These are phyloP conservation scores for Suillus placidus DNA, from an alignment of 768 basidiomycete genomes.

Conservation along the genomic window DNA sequence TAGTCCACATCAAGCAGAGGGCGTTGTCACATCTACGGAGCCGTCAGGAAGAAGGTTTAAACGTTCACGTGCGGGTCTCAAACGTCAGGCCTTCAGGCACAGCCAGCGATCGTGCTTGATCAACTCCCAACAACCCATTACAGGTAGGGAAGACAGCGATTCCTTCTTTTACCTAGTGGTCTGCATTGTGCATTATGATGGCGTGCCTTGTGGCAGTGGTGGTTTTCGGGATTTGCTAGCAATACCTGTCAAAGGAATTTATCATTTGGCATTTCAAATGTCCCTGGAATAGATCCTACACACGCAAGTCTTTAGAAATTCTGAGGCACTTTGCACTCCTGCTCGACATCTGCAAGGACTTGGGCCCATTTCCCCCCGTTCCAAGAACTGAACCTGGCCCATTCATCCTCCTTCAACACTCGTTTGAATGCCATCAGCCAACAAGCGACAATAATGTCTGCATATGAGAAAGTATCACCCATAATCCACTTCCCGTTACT, in stretches of 20 bases:
- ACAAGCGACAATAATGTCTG: slow-evolving; percentile 6
- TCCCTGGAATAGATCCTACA: not conserved
- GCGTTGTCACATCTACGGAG: not conserved
- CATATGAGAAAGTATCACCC: slow-evolving; percentile 9
- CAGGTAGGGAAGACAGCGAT: not conserved
- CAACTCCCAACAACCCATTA: not conserved
- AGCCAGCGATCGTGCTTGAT: not conserved
- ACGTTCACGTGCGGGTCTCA: not conserved
- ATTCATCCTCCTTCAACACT: slow-evolving; percentile 27
- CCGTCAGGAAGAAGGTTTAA: not conserved
- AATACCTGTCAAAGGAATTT: not conserved
- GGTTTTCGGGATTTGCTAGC: no score
- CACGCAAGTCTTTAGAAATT: not conserved
- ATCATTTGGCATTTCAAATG: not conserved
- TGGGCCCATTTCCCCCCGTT: slow-evolving; percentile 31
- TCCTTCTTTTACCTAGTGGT: not conserved
- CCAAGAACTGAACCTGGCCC: slow-evolving; percentile 26
- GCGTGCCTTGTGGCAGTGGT: not conserved
- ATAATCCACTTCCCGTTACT: slow-evolving; percentile 10
- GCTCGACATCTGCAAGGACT: slow-evolving; percentile 25
- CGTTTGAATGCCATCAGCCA: slow-evolving; percentile 14
- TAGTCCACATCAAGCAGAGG: not conserved
- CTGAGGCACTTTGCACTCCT: slow-evolving; percentile 24
- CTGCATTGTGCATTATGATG: not conserved
- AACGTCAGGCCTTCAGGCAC: not conserved